phyloP scores from a whole-genome alignment of 202 grass and related monocot genomes.

The Digitaria exilis region DNA sequence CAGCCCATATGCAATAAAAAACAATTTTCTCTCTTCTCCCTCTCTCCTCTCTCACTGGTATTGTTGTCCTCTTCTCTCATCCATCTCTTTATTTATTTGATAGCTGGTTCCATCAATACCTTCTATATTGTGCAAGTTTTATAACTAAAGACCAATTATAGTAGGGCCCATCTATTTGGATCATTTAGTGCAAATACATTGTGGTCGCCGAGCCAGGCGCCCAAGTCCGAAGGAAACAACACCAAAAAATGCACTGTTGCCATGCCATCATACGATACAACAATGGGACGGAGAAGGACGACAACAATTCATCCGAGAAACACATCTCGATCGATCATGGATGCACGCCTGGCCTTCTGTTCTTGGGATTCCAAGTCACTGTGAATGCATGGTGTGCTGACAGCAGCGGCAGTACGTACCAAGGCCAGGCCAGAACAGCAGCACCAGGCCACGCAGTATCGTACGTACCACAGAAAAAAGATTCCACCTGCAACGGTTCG shows the following conservation, averaged over 20 bases:
- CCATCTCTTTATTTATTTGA: too few relatives aligned
- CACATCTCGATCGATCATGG: neutral
- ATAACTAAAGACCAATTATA: too few relatives aligned
- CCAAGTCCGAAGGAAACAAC: neutral
- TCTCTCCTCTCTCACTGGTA: too few relatives aligned
- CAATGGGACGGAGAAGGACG: neutral
- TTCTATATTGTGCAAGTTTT: too few relatives aligned
- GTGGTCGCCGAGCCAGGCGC: too few relatives aligned
- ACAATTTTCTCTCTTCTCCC: too few relatives aligned
- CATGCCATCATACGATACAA: neutral
- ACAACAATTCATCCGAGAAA: constrained; percentile 28
- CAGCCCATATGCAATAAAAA: too few relatives aligned
- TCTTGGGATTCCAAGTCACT: constrained; percentile 24
- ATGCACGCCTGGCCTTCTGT: neutral
- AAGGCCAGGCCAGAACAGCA: neutral
- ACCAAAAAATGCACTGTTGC: neutral
- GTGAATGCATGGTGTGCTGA: neutral
- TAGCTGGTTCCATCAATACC: too few relatives aligned
- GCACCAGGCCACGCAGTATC: neutral
- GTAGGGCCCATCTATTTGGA: too few relatives aligned
- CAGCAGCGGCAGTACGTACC: neutral
- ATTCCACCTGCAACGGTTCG: constrained; percentile 16
- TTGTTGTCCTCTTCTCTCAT: too few relatives aligned
- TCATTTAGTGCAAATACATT: too few relatives aligned
- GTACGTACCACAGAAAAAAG: neutral